Conservation (phyloP, 2,329 filamentous ascomycete species). For the Metarhizium anisopliae region DNA sequence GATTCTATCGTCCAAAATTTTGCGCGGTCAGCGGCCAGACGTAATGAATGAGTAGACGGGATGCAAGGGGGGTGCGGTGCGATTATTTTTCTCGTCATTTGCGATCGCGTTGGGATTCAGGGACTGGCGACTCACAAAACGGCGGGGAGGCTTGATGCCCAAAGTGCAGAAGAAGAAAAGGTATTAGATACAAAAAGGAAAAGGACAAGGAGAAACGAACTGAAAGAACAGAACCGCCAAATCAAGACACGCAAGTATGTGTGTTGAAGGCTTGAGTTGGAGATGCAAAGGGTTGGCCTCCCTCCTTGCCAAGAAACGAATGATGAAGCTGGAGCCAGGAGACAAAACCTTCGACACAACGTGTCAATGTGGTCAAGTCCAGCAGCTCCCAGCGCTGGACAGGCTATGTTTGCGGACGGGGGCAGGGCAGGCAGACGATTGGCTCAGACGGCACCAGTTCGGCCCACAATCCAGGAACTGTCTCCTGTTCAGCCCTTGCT, state of each 20-base stretch:
- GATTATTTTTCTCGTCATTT: not conserved
- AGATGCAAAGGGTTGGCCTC: conserved; percentile 1
- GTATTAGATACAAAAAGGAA: conserved; percentile 4
- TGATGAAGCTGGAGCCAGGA: conserved; percentile 4
- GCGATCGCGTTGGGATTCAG: not conserved
- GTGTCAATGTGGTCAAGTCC: not conserved
- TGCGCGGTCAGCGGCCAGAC: not conserved
- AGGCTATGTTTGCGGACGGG: too few relatives aligned
- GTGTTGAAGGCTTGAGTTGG: conserved; percentile 1
- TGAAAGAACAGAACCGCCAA: not conserved
- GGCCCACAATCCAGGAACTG: too few relatives aligned
- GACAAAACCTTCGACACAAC: not conserved
- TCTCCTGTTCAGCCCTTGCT: too few relatives aligned
- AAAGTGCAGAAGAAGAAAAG: conserved; percentile 9
- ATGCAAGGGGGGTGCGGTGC: not conserved
- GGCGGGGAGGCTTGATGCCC: not conserved
- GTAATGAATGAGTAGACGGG: not conserved
- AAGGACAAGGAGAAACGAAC: conserved; percentile 5
- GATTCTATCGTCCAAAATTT: conserved; percentile 14
- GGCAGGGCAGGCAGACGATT: too few relatives aligned
- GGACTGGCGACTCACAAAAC: conserved; percentile 3
- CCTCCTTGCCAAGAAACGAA: conserved; percentile 2
- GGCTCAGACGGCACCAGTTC: too few relatives aligned
- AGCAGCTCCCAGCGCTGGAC: not conserved
- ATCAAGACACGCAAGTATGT: not conserved